Evolutionary conservation across 2,329 filamentous ascomycete genomes (phyloP), one percentile per base, ranked within the genome.

Genomic region (Niveomyces coronatus): DNA sequence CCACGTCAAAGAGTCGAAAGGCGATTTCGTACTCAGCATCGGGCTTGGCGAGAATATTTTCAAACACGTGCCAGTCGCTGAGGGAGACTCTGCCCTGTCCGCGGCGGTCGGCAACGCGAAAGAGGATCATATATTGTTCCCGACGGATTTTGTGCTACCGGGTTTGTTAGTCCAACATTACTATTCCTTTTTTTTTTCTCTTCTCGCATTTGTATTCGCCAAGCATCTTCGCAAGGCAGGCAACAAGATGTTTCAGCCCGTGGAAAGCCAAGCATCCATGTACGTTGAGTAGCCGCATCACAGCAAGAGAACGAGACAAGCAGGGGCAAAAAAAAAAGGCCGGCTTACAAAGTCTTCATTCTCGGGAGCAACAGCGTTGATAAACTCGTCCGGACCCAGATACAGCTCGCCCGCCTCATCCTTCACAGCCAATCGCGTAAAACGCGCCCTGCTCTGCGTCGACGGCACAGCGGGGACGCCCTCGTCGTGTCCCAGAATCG

Each of bases 1-100:
- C 79, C 51, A 85, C 73, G 56, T 96, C 89, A 63, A 98, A 98
- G 39, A 98, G 74, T 52, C 91, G 85, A 67, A 96, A 98, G 13
- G 91, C 89, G 52, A 98, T 94, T 62, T 96, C 88, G 65, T 98
- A 98, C 66, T 98, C 91, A 59, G 91, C 91, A 56, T 96, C 91
- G 45, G 91, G 84, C 65, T 95, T 96, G 49, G 74, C 72, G 42
- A 98, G 79, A 46, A 98, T 75, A 67, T 94, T 93, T 65, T 95
- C 85, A 62, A 96, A 98, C 47, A 83, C 82, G 32, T 75, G 79
- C 87, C 89, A 98, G 65, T 98, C 91, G 43, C 78, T 69, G 39
- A 96, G 66, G 50, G 67, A 83, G 49, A 98, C 70, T 50, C 74
- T 79, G 46, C 88, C 88, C 31, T 68, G 68, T 48, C 70, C 74